A percentile compares a stretch with the other conserved stretches of the same genome.
These are phyloP conservation scores for Fusarium guadeloupense DNA, from an alignment of 2,329 filamentous ascomycete genomes.

Conservation along the genomic window DNA sequence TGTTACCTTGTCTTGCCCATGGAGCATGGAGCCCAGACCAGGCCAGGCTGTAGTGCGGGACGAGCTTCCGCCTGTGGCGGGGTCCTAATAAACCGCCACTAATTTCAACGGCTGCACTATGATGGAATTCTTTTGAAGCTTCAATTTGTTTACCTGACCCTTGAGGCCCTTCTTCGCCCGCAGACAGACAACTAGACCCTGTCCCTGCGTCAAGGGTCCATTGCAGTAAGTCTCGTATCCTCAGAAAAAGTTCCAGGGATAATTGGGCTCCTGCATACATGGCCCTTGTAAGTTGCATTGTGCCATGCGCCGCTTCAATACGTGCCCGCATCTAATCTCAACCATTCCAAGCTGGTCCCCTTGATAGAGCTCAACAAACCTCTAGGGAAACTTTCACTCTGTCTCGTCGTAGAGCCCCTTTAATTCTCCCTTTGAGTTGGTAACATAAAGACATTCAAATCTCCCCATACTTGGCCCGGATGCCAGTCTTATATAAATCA, in stretches of 20 bases:
- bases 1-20: too few species aligned
- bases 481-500: constrained; percentile 17
- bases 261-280: constrained; percentile 20
- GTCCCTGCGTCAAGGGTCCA: not conserved
- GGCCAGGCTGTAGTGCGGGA: constrained; percentile 21
- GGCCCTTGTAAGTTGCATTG: not conserved
- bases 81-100: constrained; percentile 30
- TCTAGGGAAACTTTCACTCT: not conserved
- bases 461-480: constrained; percentile 14
- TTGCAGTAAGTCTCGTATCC: constrained; percentile 4
- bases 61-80: constrained; percentile 17
- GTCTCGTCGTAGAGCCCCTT: constrained; percentile 5
- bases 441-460: constrained; percentile 34
- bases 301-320: constrained; percentile 7
- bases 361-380: constrained; percentile 9
- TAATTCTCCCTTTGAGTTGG: constrained; percentile 3
- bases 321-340: constrained; percentile 20
- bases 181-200: too few species aligned
- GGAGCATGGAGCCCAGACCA: too few species aligned
- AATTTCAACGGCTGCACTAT: constrained; percentile 40
- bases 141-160: constrained; percentile 1
- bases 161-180: not conserved
- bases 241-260: constrained; percentile 2
- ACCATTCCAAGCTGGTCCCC: constrained; percentile 30
- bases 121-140: constrained; percentile 25